A percentile compares a stretch with the other conserved stretches of the same genome.
These are phyloP conservation scores for Rubroboletus satanas DNA, from an alignment of 768 basidiomycete genomes.

Conservation along the genomic window DNA sequence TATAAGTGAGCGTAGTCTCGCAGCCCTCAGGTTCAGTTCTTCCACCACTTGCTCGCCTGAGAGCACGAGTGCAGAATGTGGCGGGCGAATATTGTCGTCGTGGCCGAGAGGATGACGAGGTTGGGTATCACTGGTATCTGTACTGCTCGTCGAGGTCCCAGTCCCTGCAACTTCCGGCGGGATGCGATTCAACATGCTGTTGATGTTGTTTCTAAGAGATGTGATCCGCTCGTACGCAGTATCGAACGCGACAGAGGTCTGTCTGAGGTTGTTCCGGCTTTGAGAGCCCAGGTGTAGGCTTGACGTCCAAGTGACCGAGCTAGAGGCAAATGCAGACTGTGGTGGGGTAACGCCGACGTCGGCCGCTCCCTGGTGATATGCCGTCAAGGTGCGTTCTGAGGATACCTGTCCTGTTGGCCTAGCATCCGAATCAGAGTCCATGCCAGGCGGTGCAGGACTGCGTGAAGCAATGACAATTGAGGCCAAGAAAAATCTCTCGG, in stretches of 20 bases:
- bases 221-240: conserved; percentile 53
- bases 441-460: conserved; percentile 6
- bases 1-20: conserved; percentile 29
- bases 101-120: conserved; percentile 6
- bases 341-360: conserved; percentile 5
- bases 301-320: conserved; percentile 12
- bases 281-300: conserved; percentile 14
- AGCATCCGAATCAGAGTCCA: conserved; percentile 19
- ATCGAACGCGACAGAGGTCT: conserved; percentile 52
- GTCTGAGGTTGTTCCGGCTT: conserved; percentile 40
- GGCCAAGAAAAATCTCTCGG: neutral
- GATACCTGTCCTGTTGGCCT: conserved; percentile 8
- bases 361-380: conserved; percentile 12
- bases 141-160: neutral
- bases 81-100: conserved; percentile 28
- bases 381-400: conserved; percentile 13
- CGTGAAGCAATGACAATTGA: neutral
- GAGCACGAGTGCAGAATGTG: conserved; percentile 30
- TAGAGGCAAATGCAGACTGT: conserved; percentile 6
- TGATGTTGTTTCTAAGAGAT: conserved; percentile 50
- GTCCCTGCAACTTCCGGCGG: conserved; percentile 31
- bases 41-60: conserved; percentile 24
- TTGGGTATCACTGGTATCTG: conserved; percentile 7
- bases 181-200: conserved; percentile 39
- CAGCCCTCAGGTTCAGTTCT: conserved; percentile 28